These are phyloP conservation scores for Quercus rubra DNA, from an alignment of 306 rosid species.

Conservation along the genomic window DNA sequence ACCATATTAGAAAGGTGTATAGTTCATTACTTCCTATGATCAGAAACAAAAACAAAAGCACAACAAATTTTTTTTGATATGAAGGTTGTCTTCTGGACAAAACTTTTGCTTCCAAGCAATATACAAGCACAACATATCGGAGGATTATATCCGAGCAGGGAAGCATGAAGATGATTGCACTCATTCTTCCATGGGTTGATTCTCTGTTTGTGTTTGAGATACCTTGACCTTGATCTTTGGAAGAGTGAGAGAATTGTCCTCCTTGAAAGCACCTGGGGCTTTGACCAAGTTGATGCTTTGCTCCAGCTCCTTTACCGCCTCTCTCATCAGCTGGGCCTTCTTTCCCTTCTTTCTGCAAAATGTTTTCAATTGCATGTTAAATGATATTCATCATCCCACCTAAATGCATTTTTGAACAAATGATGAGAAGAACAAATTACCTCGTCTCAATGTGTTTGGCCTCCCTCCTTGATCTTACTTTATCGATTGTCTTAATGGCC, in stretches of 20 bases:
- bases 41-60: neutral
- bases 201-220: constrained; percentile 1
- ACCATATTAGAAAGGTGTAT: neutral
- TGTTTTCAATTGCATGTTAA: neutral
- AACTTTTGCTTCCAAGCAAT: neutral
- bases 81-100: neutral
- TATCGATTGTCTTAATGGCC: neutral
- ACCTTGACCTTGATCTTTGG: constrained; percentile 40
- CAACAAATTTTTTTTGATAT: neutral
- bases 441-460: neutral
- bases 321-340: constrained; percentile 17
- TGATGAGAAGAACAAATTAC: neutral
- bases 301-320: constrained; percentile 27
- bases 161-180: neutral
- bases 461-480: neutral
- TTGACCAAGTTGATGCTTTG: constrained; percentile 34
- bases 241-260: constrained; percentile 32
- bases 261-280: constrained; percentile 29
- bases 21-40: neutral
- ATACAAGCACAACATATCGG: neutral
- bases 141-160: neutral
- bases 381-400: neutral
- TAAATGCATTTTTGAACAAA: neutral
- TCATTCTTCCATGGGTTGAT: constrained; percentile 48
- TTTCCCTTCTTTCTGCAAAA: constrained; percentile 34